phyloP scores from a whole-genome alignment of 1,284 basidiomycete species.

The Irpex sp. region DNA sequence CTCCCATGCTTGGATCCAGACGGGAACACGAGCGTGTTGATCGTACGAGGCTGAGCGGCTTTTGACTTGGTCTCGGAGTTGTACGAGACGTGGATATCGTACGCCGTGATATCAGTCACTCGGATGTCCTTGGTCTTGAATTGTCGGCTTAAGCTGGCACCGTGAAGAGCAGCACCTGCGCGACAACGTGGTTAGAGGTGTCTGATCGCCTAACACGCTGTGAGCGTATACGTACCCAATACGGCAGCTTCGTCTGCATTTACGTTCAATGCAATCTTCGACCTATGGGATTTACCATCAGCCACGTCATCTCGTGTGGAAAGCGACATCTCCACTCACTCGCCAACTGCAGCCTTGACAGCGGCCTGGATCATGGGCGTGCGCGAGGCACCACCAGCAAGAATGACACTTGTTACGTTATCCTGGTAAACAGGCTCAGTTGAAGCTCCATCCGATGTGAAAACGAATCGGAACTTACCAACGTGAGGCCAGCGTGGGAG shows the following conservation, averaged over 20 bases:
- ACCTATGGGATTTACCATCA: slow-evolving; percentile 32
- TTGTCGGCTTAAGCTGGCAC: slow-evolving; percentile 84
- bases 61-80: slow-evolving; percentile 54
- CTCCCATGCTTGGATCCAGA: slow-evolving; percentile 69
- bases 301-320: slow-evolving; percentile 1
- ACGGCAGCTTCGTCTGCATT: slow-evolving; percentile 98
- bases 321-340: slow-evolving; percentile 38
- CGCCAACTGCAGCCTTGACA: slow-evolving; percentile 73
- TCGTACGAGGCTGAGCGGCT: slow-evolving; percentile 54
- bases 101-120: slow-evolving; percentile 68
- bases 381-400: slow-evolving; percentile 87
- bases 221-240: slow-evolving; percentile 49
- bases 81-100: slow-evolving; percentile 78
- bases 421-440: slow-evolving; percentile 34
- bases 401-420: slow-evolving; percentile 84
- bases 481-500: slow-evolving; percentile 58
- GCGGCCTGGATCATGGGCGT: slow-evolving; percentile 91
- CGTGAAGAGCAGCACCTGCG: slow-evolving; percentile 82
- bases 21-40: slow-evolving; percentile 75
- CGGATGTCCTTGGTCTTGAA: slow-evolving; percentile 97
- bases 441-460: neutral
- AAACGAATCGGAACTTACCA: slow-evolving; percentile 38
- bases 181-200: slow-evolving; percentile 1
- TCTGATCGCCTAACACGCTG: neutral
- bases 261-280: slow-evolving; percentile 88